Evolutionary conservation across 768 basidiomycete genomes (phyloP).

Genomic region (Termitomyces sp.): DNA sequence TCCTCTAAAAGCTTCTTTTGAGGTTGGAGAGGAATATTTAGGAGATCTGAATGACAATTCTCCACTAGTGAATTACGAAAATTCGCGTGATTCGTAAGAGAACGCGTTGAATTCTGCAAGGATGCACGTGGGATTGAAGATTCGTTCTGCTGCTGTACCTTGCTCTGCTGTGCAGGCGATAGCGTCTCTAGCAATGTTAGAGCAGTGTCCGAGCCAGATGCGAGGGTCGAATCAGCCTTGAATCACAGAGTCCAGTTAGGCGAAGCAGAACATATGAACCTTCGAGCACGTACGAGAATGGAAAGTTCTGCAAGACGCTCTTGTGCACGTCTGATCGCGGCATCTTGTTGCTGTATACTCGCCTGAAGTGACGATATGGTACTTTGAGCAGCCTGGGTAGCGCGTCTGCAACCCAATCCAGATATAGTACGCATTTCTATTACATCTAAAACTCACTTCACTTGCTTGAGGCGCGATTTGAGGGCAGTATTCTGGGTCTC

Average conservation of each 20-base stretch:
- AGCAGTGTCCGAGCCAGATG: conserved; percentile 10
- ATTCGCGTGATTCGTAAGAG: conserved; percentile 6
- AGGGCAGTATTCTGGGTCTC: conserved; percentile 24
- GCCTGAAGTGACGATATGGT: conserved; percentile 21
- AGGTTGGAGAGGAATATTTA: neutral
- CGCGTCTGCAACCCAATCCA: conserved; percentile 15
- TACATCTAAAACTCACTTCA: conserved; percentile 20
- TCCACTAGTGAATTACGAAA: conserved; percentile 11
- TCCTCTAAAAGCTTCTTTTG: conserved; percentile 6
- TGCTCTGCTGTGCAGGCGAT: neutral
- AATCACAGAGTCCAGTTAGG: neutral
- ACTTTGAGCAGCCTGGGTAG: conserved; percentile 19
- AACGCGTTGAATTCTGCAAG: neutral
- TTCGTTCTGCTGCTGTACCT: neutral
- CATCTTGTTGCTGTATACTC: conserved; percentile 19
- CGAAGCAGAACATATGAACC: neutral
- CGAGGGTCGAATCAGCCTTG: conserved; percentile 14
- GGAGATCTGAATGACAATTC: neutral
- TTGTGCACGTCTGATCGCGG: conserved; percentile 16
- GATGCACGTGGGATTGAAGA: neutral
- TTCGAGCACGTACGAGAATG: conserved; percentile 17
- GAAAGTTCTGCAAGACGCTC: conserved; percentile 26
- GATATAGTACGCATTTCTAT: neutral
- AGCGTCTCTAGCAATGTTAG: conserved; percentile 8
- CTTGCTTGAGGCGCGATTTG: conserved; percentile 24